Percentiles rank a stretch among this genome's conserved stretches.
These are phyloP conservation scores for Oryza coarctata DNA, from an alignment of 176 grass and related monocot species.

Conservation along the genomic window DNA sequence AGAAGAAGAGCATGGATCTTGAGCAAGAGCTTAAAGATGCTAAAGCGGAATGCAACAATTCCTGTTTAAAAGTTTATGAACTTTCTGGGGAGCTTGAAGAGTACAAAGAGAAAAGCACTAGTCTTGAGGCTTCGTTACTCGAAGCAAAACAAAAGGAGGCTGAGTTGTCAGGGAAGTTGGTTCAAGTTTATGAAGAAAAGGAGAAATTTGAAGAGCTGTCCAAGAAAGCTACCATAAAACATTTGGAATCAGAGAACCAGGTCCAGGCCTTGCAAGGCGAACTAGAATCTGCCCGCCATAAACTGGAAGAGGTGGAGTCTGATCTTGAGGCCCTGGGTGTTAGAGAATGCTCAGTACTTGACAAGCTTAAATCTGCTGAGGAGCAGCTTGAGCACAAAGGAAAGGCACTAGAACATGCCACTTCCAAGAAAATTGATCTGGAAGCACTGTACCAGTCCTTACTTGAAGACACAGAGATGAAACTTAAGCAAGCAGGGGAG, in stretches of 20 bases:
- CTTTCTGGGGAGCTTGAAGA: constrained; percentile 63
- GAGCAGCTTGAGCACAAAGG: constrained; percentile 73
- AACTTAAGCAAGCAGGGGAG: constrained; percentile 52
- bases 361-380: constrained; percentile 67
- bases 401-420: constrained; percentile 65
- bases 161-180: constrained; percentile 49
- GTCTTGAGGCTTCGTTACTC: constrained; percentile 46
- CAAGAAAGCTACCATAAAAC: constrained; percentile 48
- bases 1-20: constrained; percentile 56
- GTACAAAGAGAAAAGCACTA: constrained; percentile 60
- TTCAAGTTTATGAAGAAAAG: constrained; percentile 62
- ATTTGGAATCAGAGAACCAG: constrained; percentile 54
- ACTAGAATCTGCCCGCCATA: constrained; percentile 44
- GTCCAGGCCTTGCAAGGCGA: constrained; percentile 49
- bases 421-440: constrained; percentile 71
- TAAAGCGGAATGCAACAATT: constrained; percentile 36
- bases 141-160: constrained; percentile 52
- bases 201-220: constrained; percentile 62
- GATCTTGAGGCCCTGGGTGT: constrained; percentile 50
- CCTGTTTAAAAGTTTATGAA: constrained; percentile 42
- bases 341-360: constrained; percentile 53
- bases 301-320: constrained; percentile 60
- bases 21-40: constrained; percentile 65
- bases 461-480: constrained; percentile 75
- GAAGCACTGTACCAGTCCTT: constrained; percentile 69